Evolutionary conservation across 1,284 basidiomycete genomes (phyloP).

Genomic region (Cystobasidium pallidum): DNA sequence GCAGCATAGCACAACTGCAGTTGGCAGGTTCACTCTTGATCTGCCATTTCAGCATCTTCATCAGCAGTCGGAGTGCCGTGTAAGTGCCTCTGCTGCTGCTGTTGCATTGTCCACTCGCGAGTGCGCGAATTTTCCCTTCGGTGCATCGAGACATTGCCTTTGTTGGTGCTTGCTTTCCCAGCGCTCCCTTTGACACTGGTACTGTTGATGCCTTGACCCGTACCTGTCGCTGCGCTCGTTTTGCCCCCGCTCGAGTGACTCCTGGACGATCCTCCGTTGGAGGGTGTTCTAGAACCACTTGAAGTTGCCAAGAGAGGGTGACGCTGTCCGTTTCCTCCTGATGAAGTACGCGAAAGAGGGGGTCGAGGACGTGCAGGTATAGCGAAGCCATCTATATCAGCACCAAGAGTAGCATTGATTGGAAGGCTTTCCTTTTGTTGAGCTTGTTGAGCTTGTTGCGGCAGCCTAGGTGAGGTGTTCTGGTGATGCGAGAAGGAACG

Average conservation of each 20-base stretch:
- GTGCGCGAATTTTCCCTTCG: slow-evolving; percentile 33
- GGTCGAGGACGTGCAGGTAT: slow-evolving; percentile 15
- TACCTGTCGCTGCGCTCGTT: not conserved
- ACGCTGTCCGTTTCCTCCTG: slow-evolving; percentile 10
- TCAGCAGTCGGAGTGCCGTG: slow-evolving; percentile 1
- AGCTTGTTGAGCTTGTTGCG: not conserved
- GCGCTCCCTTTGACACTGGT: not conserved
- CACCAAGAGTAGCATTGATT: not conserved
- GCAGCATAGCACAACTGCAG: no score
- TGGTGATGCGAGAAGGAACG: not conserved
- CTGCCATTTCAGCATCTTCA: slow-evolving; percentile 42
- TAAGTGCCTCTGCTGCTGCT: slow-evolving; percentile 33
- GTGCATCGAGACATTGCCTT: not conserved
- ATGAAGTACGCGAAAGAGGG: slow-evolving; percentile 12
- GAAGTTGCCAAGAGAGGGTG: slow-evolving; percentile 13
- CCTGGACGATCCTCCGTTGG: slow-evolving; percentile 1
- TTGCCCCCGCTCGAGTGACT: slow-evolving; percentile 9
- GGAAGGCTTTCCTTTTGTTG: slow-evolving; percentile 5
- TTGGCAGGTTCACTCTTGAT: slow-evolving; percentile 36
- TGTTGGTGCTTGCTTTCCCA: slow-evolving; percentile 11
- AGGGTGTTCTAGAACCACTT: not conserved
- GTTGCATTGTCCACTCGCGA: slow-evolving; percentile 40
- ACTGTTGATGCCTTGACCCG: slow-evolving; percentile 1
- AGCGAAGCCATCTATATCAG: slow-evolving; percentile 22
- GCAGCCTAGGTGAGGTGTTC: not conserved